Evolutionary conservation across 1,139 yeast species (phyloP), one percentile per base, ranked within the genome.

Genomic region (Waltiozyma sp.): DNA sequence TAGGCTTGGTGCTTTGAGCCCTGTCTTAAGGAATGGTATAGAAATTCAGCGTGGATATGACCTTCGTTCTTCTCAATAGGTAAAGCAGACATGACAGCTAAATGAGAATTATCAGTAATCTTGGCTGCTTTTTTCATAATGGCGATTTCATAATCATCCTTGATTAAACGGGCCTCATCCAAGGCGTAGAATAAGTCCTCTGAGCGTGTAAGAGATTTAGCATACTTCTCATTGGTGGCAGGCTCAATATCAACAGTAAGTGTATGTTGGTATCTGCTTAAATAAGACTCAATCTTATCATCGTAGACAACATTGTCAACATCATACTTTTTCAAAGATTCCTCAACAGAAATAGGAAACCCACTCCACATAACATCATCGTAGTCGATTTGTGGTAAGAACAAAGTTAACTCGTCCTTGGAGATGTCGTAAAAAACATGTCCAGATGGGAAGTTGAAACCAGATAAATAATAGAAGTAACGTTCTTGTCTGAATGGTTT

Each of bases 301-400:
- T 70, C 74, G 56, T 81, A 84, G 50, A 75, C 65, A 44, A 89
- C 94, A 38, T 75, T 80, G 60, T 91, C 97, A 33, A 86, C 89
- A 52, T 89, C 96, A 55, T 65, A 91, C 48, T 68, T 70, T 18
- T 65, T 59, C 40, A 62, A 46, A 0, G 96, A 96, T 19, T 81
- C 78, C 42, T 80, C 78, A n/a, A 70, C 54, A 37, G 76, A 66
- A 43, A 86, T 51, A 2, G 98, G 97, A 63, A 82, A 60, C 0
- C 98, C 98, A 45, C 93, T 80, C 97, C 98, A 91, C 89, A 91
- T 84, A 40, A 91, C 85, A 58, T 86, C 96, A 40, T 91, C 97
- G 42, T 74, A 65, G 58, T 88, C 95, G 40, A 89, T 70, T 45
- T 83, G 74, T 3, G 97, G 96, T 43, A 91, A 68, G 57, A 83